Evolutionary conservation across 2,329 filamentous ascomycete genomes (phyloP).

Genomic region (Phaeosphaeriaceae sp.): DNA sequence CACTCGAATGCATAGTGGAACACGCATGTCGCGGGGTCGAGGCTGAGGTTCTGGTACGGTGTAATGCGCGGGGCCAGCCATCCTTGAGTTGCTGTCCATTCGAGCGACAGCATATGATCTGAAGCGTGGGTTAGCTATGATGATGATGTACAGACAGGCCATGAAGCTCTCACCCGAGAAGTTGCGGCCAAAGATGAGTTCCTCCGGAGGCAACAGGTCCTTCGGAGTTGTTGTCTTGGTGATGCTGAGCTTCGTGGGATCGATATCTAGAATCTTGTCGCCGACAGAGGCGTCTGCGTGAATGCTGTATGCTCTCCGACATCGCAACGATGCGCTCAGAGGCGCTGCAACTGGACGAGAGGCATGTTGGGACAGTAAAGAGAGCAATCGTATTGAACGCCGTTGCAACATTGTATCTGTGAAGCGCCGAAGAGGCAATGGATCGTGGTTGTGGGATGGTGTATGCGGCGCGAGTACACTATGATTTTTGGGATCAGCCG

Average conservation of each 20-base stretch:
- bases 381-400: slow-evolving; percentile 43
- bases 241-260: slow-evolving; percentile 77
- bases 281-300: slow-evolving; percentile 55
- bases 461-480: slow-evolving; percentile 11
- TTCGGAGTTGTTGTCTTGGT: slow-evolving; percentile 80
- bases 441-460: slow-evolving; percentile 16
- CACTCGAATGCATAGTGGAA: slow-evolving; percentile 99
- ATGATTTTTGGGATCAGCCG: slow-evolving; percentile 34
- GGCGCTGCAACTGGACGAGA: slow-evolving; percentile 34
- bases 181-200: slow-evolving; percentile 86
- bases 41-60: slow-evolving; percentile 95
- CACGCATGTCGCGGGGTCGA: slow-evolving; percentile 95
- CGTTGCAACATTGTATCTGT: slow-evolving; percentile 46
- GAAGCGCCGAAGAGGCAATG: slow-evolving; percentile 14
- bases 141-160: not conserved
- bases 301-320: slow-evolving; percentile 59
- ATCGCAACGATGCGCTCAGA: slow-evolving; percentile 53
- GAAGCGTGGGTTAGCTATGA: slow-evolving; percentile 18
- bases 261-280: slow-evolving; percentile 70
- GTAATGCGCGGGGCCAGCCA: slow-evolving; percentile 85
- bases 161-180: slow-evolving; percentile 75
- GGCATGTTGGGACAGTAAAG: slow-evolving; percentile 37
- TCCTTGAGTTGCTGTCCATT: slow-evolving; percentile 86
- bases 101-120: slow-evolving; percentile 97
- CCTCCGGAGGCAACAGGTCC: slow-evolving; percentile 73